phyloP scores from a whole-genome alignment of 352 stramenopile genomes.

The Lagenidium sp. region DNA sequence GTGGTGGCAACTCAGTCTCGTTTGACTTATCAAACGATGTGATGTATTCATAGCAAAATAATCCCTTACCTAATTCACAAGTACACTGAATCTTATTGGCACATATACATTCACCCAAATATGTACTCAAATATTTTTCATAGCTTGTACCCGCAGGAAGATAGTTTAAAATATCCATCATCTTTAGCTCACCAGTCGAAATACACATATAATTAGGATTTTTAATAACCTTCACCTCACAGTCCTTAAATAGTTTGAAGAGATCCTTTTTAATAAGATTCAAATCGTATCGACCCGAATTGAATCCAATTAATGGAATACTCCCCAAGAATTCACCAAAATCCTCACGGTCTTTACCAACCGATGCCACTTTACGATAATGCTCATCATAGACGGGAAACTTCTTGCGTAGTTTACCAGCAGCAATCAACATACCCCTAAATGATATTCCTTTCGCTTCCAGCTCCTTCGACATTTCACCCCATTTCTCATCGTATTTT shows the following conservation, averaged over 20 bases:
- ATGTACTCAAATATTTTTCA: conserved; percentile 16
- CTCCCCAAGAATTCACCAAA: too few species aligned
- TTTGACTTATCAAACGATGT: conserved; percentile 16
- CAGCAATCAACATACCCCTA: too few species aligned
- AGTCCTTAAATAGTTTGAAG: conserved; percentile 7
- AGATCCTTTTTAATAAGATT: conserved; percentile 24
- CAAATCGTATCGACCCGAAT: conserved; percentile 18
- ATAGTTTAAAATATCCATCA: conserved; percentile 25
- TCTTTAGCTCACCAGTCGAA: conserved; percentile 13
- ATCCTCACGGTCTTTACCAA: too few species aligned
- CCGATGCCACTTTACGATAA: too few species aligned
- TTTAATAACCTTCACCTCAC: conserved; percentile 12
- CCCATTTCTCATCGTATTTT: too few species aligned
- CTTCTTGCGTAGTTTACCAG: too few species aligned
- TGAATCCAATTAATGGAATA: conserved; percentile 14
- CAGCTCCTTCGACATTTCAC: too few species aligned
- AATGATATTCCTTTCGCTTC: too few species aligned
- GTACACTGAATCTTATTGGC: conserved; percentile 19
- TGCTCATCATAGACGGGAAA: too few species aligned
- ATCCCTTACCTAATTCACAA: conserved; percentile 15
- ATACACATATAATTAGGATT: conserved; percentile 25
- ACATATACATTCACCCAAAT: conserved; percentile 22
- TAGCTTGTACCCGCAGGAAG: conserved; percentile 19
- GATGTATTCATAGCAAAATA: conserved; percentile 28
- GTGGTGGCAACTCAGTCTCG: conserved; percentile 12